Evolutionary conservation across 108 stramenopile genomes (phyloP), one percentile per base, ranked within the genome.

Genomic region (Halocafeteria seosinensis): DNA sequence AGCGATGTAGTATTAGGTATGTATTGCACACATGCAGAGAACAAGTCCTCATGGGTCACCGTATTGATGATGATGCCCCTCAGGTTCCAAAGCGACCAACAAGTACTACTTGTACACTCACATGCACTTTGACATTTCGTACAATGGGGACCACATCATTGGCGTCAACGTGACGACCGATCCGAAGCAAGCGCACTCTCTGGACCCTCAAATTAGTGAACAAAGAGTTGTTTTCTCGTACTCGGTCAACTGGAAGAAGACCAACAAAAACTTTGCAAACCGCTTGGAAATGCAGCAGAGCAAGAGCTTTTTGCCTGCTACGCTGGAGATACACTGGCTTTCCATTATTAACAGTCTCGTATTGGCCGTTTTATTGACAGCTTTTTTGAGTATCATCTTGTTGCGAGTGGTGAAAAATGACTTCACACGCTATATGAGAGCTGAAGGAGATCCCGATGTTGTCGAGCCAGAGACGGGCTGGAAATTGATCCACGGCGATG

Each of bases 401-500:
- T 76, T 95, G 79, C 79, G 94, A 37, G 85, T 93, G 21, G 76
- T 98, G 65, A 91, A 91, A 73, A 93, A 94, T 67, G 96, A 98
- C 69, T 92, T 95, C 66, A 81, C 88, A 25, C 76, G 87, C 11
- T 94, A 93, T 76, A 87, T 94, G 88, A 87, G 89, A 37, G 95
- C 93, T 62, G 86, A 89, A 55, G 88, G 85, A 33, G 95, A 96
- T 73, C 91, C 92, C 70, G 95, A 92, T 73, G 81, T 57, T 69
- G 84, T 68, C 33, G 42, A 35, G 29, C n/a, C n/a, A n/a, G 50
- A 34, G 31, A 55, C 89, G 4, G 93, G 93, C 28, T 98, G 96
- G 96, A 98, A 98, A 67, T 81, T 94, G 11, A 85, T 98, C 66
- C 90, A 94, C 66, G 93, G 90, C 0, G 92, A 95, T 64, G 96